These are phyloP conservation scores for Chlorella sp. DNA, from an alignment of 139 green algal species.

Conservation along the genomic window DNA sequence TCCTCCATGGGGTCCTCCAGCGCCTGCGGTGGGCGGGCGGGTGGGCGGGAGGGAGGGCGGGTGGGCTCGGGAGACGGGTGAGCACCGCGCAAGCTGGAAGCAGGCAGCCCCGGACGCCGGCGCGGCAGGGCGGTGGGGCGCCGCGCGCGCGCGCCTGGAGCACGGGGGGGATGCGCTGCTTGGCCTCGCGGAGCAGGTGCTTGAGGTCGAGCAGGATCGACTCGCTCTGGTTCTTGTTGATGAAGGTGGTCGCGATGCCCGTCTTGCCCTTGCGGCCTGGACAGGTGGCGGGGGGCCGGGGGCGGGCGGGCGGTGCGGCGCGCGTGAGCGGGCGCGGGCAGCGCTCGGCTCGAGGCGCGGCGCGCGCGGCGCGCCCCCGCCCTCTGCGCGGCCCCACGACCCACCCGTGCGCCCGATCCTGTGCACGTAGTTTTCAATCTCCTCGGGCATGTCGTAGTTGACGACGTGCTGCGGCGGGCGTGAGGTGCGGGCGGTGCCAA, in stretches of 20 bases:
- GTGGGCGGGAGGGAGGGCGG: too few species aligned
- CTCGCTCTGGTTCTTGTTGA: constrained; percentile 94
- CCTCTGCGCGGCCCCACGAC: background rate
- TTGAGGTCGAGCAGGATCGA: constrained; percentile 97
- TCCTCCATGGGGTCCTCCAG: constrained; percentile 83
- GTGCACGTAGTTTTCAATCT: constrained; percentile 99
- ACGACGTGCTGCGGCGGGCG: constrained; percentile 99
- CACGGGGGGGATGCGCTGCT: constrained; percentile 94
- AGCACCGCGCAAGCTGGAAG: too few species aligned
- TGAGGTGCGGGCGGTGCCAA: too few species aligned
- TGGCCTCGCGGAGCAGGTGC: constrained; percentile 95
- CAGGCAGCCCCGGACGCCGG: constrained; percentile 10
- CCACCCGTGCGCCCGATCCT: constrained; percentile 78
- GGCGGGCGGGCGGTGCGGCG: background rate
- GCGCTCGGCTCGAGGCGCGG: background rate
- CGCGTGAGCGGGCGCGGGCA: background rate
- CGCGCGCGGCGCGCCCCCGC: background rate
- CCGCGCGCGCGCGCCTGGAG: too few species aligned
- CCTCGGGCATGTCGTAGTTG: constrained; percentile 99
- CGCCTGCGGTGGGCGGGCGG: too few species aligned
- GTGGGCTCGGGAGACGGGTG: too few species aligned
- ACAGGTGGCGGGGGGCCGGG: background rate
- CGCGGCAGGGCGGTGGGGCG: constrained; percentile 17
- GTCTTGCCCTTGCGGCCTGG: constrained; percentile 92
- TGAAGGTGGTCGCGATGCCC: constrained; percentile 97